A percentile compares a stretch with the other conserved stretches of the same genome.
Conservation (phyloP, 495 filamentous ascomycete species). For the Chaetomium tenue region DNA sequence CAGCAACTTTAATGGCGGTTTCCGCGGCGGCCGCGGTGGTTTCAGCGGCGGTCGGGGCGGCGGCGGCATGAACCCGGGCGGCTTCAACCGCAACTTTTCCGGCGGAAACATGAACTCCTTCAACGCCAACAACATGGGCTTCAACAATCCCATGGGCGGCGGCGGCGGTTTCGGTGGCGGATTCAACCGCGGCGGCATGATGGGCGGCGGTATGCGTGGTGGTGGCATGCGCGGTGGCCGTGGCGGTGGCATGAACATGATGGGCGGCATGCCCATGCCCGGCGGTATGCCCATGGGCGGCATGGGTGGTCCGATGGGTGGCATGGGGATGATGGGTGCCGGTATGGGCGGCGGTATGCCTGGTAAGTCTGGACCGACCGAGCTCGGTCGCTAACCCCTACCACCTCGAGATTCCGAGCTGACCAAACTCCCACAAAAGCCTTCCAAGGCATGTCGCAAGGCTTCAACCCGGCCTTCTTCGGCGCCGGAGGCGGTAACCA, state of each 20-base stretch:
- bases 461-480: constrained; percentile 84
- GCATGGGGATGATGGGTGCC: constrained; percentile 51
- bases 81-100: constrained; percentile 48
- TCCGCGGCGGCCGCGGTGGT: constrained; percentile 40
- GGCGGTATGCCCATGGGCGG: constrained; percentile 43
- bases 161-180: constrained; percentile 55
- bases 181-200: constrained; percentile 62
- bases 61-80: constrained; percentile 39
- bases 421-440: constrained; percentile 39
- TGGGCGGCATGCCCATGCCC: constrained; percentile 37
- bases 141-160: constrained; percentile 60
- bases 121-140: constrained; percentile 42
- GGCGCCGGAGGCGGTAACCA: constrained; percentile 40
- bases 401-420: neutral
- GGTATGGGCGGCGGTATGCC: constrained; percentile 58
- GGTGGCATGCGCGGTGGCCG: constrained; percentile 69
- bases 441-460: constrained; percentile 66
- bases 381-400: neutral
- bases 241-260: constrained; percentile 52
- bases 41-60: constrained; percentile 35
- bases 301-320: constrained; percentile 30
- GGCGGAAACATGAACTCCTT: constrained; percentile 40
- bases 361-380: constrained; percentile 39
- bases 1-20: constrained; percentile 38
- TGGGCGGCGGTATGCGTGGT: constrained; percentile 50